Base-by-base conservation (phyloP, 1,284 basidiomycete species). In the Malassezia furfur region DNA sequence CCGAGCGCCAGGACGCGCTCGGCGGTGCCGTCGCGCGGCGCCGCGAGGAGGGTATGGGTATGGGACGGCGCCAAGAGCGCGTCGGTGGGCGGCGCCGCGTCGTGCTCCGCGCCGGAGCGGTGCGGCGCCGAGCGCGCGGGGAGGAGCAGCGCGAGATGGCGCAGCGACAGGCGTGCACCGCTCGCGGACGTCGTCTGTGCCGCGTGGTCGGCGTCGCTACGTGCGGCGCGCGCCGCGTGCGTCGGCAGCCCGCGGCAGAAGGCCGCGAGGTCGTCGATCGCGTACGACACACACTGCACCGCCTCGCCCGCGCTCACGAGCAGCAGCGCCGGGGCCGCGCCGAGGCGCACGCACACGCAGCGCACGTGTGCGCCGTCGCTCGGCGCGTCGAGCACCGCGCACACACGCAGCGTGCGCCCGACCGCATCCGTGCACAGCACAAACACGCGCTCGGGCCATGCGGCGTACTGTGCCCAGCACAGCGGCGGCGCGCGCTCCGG, bases 401-500 rank as follows among this genome's bases (percentile, higher is more conserved):
- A 48, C 15, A 48, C 12, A 6, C n/a, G 15, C 21, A 54, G 36
- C 22, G 46, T 40, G 10, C 25, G 12, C 6, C 31, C 38, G 0
- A 34, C 30, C 12, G 25, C 25, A 14, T 54, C 52, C 15, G 30
- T 11, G 35, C 46, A 30, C 19, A 54, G 39, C 37, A 54, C 17
- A 21, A 41, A 37, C 7, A 44, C 35, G 5, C 32, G 14, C 11
- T 12, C 7, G 15, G 44, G 44, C 34, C 46, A 34, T 8, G n/a
- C 38, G 10, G 22, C 19, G 31, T 25, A 44, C 30, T 43, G 31
- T 5, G 37, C 46, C 7, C 45, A 32, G 15, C 10, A 30, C 31
- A 54, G 2, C 21, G 46, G 21, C 17, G 25, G 19, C 11, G 25
- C 15, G 11, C 11, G 28, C 21, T 47, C 21, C 4, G 19, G 7